Evolutionary conservation across 2,329 filamentous ascomycete genomes (phyloP), one percentile per base, ranked within the genome.

Genomic region (Fusarium luffae): DNA sequence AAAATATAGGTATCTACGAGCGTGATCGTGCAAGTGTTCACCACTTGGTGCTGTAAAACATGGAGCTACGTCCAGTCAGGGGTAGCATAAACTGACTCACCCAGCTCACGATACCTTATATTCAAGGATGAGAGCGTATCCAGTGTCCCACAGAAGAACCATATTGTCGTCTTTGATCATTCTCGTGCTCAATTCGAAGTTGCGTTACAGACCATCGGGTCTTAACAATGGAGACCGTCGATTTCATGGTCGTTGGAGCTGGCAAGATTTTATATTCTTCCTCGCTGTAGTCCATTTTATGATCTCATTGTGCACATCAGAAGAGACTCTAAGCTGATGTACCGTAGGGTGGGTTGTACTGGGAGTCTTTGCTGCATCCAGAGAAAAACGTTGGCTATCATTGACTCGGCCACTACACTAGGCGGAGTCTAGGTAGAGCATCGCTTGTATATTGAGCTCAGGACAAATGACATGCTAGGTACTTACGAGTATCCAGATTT

Each of bases 401-500:
- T 92, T 30, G 91, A 93, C 48, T 79, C 83, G 7, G 82, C 84
- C 13, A 76, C 82, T 14, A 86, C 86, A 0, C 74, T 90, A 7
- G 92, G 92, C 2, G 92, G 92, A 6, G 88, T 89, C 18, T 94
- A 92, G 92, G 86, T 89, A 11, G 82, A 87, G 59, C 82, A 90
- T 40, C 85, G 91, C 2, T 79, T 93, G 1, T 91, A 94, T 76
- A 86, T 89, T 0, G 89, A 88, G 2, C 83, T 95, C 50, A 91
- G 89, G 73, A 89, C 87, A 55, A 94, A 95, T 78, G 94, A 94
- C 74, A 85, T 93, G 76, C 77, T 90, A 13, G 91, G 92, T 4
- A 91, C 88, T 0, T 93, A 90, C 70, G 90, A 94, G 77, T 93
- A 87, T 73, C 88, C 88, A 1, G 92, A 93, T 72, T 93, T 92